Evolutionary conservation across 2,329 filamentous ascomycete species (phyloP), one percentile per base, ranked within the genome.

Genomic region (Simplicillium sp.): DNA sequence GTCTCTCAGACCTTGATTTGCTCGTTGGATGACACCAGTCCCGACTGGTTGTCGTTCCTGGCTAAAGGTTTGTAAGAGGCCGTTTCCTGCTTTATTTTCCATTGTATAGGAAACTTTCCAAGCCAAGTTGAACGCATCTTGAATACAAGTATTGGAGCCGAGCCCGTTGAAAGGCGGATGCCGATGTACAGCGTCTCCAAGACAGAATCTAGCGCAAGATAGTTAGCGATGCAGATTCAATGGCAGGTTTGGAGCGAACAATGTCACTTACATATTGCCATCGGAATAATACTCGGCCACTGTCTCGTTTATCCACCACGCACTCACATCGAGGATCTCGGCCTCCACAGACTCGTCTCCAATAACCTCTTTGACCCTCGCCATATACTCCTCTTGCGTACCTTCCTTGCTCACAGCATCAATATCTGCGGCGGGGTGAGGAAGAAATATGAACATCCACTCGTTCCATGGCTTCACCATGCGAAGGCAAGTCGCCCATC

Each of bases 401-500:
- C 9, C 29, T 36, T 17, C 34, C 14, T 7, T 36, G 14, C 20
- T 67, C n/a, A 60, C 58, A 42, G 51, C 50, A 2, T 52, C 54
- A 11, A 62, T 45, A 37, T 66, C 57, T 15, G 54, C 52, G 4
- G 61, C 61, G 0, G 60, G 62, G 7, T 52, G 51, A 0, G 71
- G 67, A 13, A 79, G 58, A 13, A 77, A 53, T 42, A 75, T 73
- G 35, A 74, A 73, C 59, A 75, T 65, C 75, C 76, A 82, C 58
- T 82, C 72, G 47, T 71, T 53, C 77, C 77, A 82, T 0, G 76
- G 70, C 57, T 72, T 76, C 4, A 82, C 75, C 75, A 82, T 80
- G 17, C 78, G 62, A 3, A 70, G 61, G 46, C 76, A 56, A 3
- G 54, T 57, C 28, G 60, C 59, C 67, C 70, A 75, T 0, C 64